Evolutionary conservation across 257 asterid species (phyloP).

Genomic region (Jacaranda copaia): DNA sequence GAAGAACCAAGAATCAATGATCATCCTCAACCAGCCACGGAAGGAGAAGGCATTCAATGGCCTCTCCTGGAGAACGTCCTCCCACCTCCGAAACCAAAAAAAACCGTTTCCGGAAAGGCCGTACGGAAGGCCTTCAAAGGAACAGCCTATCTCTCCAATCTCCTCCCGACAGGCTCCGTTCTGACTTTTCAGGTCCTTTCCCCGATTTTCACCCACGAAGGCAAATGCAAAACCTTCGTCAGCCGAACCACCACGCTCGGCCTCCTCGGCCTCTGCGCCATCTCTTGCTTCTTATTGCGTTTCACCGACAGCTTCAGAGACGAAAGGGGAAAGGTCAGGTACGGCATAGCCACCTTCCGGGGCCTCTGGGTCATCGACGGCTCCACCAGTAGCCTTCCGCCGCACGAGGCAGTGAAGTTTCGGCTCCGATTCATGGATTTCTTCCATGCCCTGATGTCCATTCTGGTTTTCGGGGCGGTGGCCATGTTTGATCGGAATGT

Average conservation of each 20-base stretch:
- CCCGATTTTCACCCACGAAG: slow-evolving; percentile 69
- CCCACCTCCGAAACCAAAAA: slow-evolving; percentile 41
- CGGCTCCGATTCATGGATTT: slow-evolving; percentile 62
- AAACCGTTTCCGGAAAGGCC: slow-evolving; percentile 61
- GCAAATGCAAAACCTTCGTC: slow-evolving; percentile 60
- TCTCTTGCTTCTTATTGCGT: slow-evolving; percentile 58
- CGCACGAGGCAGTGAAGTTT: slow-evolving; percentile 51
- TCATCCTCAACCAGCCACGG: neutral
- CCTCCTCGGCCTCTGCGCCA: slow-evolving; percentile 56
- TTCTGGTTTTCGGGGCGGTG: slow-evolving; percentile 67
- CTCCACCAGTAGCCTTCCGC: slow-evolving; percentile 34
- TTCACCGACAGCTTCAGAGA: slow-evolving; percentile 90
- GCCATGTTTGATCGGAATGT: slow-evolving; percentile 82
- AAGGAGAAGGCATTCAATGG: slow-evolving; percentile 31
- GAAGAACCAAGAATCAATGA: slow-evolving; percentile 15
- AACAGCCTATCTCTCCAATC: slow-evolving; percentile 80
- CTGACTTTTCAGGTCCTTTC: slow-evolving; percentile 74
- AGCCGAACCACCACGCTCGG: slow-evolving; percentile 52
- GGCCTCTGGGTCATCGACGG: slow-evolving; percentile 78
- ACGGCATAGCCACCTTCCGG: slow-evolving; percentile 74
- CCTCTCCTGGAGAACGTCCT: slow-evolving; percentile 51
- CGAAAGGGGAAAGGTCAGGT: slow-evolving; percentile 75
- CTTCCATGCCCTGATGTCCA: slow-evolving; percentile 67
- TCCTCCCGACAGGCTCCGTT: slow-evolving; percentile 93
- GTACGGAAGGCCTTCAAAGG: slow-evolving; percentile 79